A percentile compares a stretch with the other conserved stretches of the same genome.
phyloP scores from a whole-genome alignment of 176 grass and related monocot species.

The Elaeis guineensis region DNA sequence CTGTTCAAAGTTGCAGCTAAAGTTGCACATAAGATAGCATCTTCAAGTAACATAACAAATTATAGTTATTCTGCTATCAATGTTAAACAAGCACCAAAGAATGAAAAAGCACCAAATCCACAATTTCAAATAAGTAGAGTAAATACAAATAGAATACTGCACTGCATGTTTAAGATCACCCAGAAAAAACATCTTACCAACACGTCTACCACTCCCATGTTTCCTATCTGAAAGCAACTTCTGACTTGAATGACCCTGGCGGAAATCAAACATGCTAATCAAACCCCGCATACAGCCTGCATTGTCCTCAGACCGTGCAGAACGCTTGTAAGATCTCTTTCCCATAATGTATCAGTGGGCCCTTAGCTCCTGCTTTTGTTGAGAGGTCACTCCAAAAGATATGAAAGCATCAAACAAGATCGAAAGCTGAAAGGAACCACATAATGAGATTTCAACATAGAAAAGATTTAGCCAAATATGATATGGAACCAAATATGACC shows the following conservation, averaged over 20 bases:
- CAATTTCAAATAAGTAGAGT: no score
- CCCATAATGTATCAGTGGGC: constrained; percentile 40
- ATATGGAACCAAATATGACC: no score
- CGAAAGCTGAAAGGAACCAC: constrained; percentile 12
- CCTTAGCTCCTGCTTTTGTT: constrained; percentile 22
- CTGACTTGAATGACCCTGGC: constrained; percentile 19
- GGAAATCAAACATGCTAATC: constrained; percentile 79
- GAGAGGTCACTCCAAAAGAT: constrained; percentile 5
- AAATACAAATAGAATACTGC: no score
- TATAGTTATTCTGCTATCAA: no score
- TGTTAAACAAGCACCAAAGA: no score
- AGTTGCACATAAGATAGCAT: no score
- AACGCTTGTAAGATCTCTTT: constrained; percentile 37
- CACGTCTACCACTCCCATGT: constrained; percentile 15
- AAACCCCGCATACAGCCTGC: constrained; percentile 60
- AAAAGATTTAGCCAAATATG: no score
- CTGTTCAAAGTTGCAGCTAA: no score
- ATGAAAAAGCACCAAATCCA: no score
- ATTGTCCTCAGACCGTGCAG: constrained; percentile 19
- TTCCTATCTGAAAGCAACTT: constrained; percentile 73
- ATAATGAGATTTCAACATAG: no score
- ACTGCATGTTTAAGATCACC: no score
- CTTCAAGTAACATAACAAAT: no score
- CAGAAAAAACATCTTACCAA: constrained; percentile 27
- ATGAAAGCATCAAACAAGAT: constrained; percentile 6